Conservation (phyloP, 108 stramenopile genomes). For the Fragilaria crotonensis region DNA sequence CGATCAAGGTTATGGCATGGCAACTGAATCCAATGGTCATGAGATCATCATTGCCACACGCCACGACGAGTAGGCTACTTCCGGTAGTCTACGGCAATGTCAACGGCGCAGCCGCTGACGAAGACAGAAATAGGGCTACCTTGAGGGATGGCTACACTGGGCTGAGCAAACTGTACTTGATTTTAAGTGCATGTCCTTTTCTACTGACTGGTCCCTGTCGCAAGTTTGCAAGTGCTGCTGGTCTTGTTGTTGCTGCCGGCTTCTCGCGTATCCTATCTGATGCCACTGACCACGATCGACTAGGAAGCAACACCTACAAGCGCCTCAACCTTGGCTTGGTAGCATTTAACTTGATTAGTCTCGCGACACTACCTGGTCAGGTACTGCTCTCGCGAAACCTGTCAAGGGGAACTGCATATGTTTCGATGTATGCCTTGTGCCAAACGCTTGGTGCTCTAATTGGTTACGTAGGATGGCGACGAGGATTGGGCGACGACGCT, state of each 20-base stretch:
- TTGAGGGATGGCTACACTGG: too few species aligned
- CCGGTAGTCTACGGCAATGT: too few species aligned
- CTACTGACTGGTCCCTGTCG: too few species aligned
- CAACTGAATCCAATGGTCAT: too few species aligned
- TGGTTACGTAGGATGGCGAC: neutral
- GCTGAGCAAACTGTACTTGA: too few species aligned
- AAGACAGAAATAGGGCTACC: too few species aligned
- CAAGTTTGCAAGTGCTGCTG: slow-evolving; percentile 1
- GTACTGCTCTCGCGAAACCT: neutral
- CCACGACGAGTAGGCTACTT: too few species aligned
- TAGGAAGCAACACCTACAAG: slow-evolving; percentile 68
- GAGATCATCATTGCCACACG: too few species aligned
- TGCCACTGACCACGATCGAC: slow-evolving; percentile 40
- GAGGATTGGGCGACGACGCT: neutral
- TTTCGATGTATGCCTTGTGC: neutral
- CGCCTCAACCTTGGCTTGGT: slow-evolving; percentile 32
- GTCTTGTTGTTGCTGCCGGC: slow-evolving; percentile 14
- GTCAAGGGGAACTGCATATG: neutral
- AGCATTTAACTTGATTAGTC: slow-evolving; percentile 17
- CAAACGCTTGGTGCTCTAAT: neutral
- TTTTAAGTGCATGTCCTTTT: too few species aligned
- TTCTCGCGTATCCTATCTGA: slow-evolving; percentile 34
- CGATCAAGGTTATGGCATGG: too few species aligned
- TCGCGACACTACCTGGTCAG: slow-evolving; percentile 8
- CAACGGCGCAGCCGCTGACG: too few species aligned